Evolutionary conservation across 345 rosid species (phyloP).

Genomic region (Cardamine chenopodiifolia): DNA sequence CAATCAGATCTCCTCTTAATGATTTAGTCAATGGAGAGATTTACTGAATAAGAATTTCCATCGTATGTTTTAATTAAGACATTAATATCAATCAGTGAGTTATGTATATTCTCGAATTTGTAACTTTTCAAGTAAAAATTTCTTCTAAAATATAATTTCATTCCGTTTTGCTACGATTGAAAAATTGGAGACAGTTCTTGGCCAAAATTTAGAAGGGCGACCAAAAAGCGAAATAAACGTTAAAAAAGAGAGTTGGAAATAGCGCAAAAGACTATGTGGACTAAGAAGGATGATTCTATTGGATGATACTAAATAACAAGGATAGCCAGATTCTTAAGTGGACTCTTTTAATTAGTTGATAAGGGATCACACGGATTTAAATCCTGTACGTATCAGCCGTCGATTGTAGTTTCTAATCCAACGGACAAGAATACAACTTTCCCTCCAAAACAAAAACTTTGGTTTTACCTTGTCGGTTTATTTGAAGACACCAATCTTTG

Average conservation of each 20-base stretch:
- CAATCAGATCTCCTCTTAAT: not conserved
- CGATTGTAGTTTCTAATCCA: not conserved
- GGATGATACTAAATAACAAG: not conserved
- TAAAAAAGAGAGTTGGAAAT: not conserved
- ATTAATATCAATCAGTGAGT: not conserved
- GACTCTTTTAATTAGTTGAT: conserved; percentile 13
- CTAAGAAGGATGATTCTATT: not conserved
- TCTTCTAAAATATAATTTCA: not conserved
- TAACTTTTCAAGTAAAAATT: not conserved
- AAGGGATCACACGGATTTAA: not conserved
- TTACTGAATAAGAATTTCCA: not conserved
- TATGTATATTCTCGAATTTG: not conserved
- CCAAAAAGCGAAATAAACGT: not conserved
- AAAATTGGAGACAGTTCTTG: not conserved
- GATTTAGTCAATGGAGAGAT: not conserved
- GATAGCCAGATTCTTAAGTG: not conserved
- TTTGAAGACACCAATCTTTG: conserved; percentile 59
- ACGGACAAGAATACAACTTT: not conserved
- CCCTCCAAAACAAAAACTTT: conserved; percentile 23
- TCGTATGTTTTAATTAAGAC: not conserved
- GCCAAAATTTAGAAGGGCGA: conserved; percentile 4
- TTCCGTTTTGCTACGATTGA: not conserved
- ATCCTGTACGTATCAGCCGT: not conserved
- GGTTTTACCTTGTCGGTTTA: conserved; percentile 55
- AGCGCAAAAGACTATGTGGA: conserved; percentile 6